These are phyloP conservation scores for Akanthomyces lecanii DNA, from an alignment of 2,329 filamentous ascomycete genomes.

Conservation along the genomic window DNA sequence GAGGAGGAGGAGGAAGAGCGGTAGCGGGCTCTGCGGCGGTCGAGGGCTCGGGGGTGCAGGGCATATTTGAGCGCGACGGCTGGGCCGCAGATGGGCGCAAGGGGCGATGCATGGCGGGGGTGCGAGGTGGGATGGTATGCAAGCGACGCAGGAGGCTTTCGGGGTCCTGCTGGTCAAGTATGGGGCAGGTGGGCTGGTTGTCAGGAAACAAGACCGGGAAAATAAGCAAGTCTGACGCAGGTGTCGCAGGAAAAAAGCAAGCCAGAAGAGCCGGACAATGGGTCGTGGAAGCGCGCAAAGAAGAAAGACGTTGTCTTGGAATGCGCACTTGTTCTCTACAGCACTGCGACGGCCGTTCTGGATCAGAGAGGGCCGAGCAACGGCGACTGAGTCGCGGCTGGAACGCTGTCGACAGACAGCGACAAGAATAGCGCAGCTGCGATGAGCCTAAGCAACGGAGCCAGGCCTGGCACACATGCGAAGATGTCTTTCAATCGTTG, in stretches of 20 bases:
- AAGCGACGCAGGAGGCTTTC: slow-evolving; percentile 3
- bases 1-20: slow-evolving; percentile 24
- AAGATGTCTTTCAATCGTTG: background rate
- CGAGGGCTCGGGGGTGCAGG: slow-evolving; percentile 48
- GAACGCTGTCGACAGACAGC: background rate
- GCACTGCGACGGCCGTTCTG: background rate
- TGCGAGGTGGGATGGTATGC: slow-evolving; percentile 8
- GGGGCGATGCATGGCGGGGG: slow-evolving; percentile 23
- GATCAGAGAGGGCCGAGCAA: slow-evolving; percentile 5
- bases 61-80: slow-evolving; percentile 37
- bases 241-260: slow-evolving; percentile 13
- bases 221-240: slow-evolving; percentile 16
- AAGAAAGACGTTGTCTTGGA: slow-evolving; percentile 5
- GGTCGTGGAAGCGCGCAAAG: slow-evolving; percentile 1
- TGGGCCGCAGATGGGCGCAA: slow-evolving; percentile 43
- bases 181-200: slow-evolving; percentile 8
- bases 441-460: slow-evolving; percentile 4
- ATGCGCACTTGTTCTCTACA: slow-evolving; percentile 4
- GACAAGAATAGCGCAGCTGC: slow-evolving; percentile 8
- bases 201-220: background rate
- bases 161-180: background rate
- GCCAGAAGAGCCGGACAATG: slow-evolving; percentile 4
- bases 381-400: slow-evolving; percentile 11
- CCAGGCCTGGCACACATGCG: slow-evolving; percentile 2
- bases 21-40: slow-evolving; percentile 28